Evolutionary conservation across 2,329 filamentous ascomycete genomes (phyloP).

Genomic region (Botrytis paeoniae): DNA sequence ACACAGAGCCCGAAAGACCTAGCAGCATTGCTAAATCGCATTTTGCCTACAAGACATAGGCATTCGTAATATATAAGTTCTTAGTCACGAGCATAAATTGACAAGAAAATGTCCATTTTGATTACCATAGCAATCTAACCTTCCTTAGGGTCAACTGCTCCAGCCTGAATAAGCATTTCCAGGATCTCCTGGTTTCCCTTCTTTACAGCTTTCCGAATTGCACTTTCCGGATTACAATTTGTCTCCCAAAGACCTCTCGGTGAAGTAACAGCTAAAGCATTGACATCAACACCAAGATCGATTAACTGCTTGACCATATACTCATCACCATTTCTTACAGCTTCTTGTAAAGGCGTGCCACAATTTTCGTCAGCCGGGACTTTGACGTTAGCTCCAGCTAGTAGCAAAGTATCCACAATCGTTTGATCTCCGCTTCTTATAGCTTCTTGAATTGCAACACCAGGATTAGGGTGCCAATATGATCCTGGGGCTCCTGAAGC

Average conservation of each 20-base stretch:
- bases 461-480: fast-evolving
- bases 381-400: background rate
- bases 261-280: background rate
- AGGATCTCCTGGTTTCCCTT: slow-evolving; percentile 16
- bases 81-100: background rate
- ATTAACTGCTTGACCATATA: background rate
- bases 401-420: background rate
- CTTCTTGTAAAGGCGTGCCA: background rate
- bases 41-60: no score
- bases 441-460: background rate
- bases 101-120: background rate
- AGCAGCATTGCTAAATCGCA: background rate
- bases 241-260: fast-evolving
- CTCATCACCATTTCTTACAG: background rate
- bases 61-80: background rate
- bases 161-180: slow-evolving; percentile 9
- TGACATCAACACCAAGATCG: background rate
- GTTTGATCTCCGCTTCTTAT: background rate
- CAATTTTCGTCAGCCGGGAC: no score
- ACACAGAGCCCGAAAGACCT: background rate
- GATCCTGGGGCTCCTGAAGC: fast-evolving
- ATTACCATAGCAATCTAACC: background rate
- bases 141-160: fast-evolving
- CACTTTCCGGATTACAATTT: background rate
- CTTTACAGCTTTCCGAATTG: slow-evolving; percentile 16